Base-by-base conservation (phyloP, 2,329 filamentous ascomycete genomes). In the Lasiodiplodia sp. region DNA sequence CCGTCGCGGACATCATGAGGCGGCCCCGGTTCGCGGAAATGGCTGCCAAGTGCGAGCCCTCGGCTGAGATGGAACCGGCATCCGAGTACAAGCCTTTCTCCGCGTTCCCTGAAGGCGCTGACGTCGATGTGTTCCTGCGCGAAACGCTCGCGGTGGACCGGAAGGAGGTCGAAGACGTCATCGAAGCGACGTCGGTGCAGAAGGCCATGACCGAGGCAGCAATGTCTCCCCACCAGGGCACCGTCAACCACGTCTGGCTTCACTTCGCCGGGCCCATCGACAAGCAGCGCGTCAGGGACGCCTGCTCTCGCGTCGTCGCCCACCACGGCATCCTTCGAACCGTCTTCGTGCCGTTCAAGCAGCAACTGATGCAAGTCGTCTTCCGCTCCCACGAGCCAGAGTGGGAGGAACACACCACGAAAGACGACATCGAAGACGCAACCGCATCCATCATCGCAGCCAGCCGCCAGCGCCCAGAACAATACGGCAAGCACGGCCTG, bases 301-400 rank as follows among this genome's bases (percentile, higher is more conserved):
- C 83, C 58, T 89, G 87, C 70, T 82, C 83, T 56, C 80, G 87
- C 38, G 84, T 91, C 3, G 86, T 91, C 1, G 78, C 83, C 3
- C 82, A 82, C 8, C 89, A 91, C 74, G 88, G 91, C 72, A 88
- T 91, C 31, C 80, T 92, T 2, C 86, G 89, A 5, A 91, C 89
- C 0, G 87, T 91, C 5, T 92, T 91, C 70, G 82, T 90, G 18
- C 81, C 84, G 4, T 63, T 75, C 69, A 80, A 83, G 25, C 81
- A 62, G 10, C 28, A 16, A 0, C 31, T 52, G n/a, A 83, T 88
- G 70, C 85, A 86, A 67, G 86, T 89, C 1, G 85, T 92, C 0
- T 79, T 91, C 2, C 81, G 87, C 31, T 80, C 85, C 18, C 79
- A 91, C 1, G 73, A 82, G 14, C 81, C 84, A 0, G 81, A 83